A percentile compares a stretch with the other conserved stretches of the same genome.
Conservation (phyloP, 202 grass and related monocot genomes). For the Cymbopogon flexuosus region DNA sequence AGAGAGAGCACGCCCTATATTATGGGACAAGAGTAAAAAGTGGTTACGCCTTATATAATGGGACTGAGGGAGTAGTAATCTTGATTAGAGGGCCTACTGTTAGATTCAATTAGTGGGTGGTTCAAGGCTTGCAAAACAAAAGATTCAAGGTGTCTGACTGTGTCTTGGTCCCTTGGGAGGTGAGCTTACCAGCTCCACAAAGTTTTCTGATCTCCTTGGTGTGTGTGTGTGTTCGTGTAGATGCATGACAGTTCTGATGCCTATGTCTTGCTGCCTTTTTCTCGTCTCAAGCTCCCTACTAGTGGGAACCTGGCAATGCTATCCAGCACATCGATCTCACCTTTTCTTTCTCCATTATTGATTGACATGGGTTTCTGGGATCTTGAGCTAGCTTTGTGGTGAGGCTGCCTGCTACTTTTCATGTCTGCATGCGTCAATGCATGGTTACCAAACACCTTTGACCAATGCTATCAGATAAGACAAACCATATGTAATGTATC, state of each 20-base stretch:
- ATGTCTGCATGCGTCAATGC: conserved; percentile 19
- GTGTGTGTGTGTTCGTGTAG: conserved; percentile 43
- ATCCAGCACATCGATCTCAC: conserved; percentile 10
- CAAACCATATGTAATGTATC: background rate
- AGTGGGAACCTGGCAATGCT: conserved; percentile 39
- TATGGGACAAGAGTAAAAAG: too few species aligned
- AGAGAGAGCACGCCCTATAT: too few species aligned
- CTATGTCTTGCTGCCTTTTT: conserved; percentile 31
- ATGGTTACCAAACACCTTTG: conserved; percentile 34
- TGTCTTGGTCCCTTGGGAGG: conserved; percentile 25
- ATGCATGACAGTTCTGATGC: conserved; percentile 38
- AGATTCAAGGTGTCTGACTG: background rate
- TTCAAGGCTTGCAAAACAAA: background rate
- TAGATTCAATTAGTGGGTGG: background rate
- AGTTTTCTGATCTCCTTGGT: conserved; percentile 48
- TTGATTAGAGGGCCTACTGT: background rate
- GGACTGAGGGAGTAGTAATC: too few species aligned
- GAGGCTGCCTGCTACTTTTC: background rate
- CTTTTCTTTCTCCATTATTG: conserved; percentile 13
- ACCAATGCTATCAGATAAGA: conserved; percentile 19
- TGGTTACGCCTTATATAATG: too few species aligned
- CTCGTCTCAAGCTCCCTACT: conserved; percentile 42
- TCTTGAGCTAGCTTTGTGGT: conserved; percentile 41
- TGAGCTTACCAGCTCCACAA: conserved; percentile 50
- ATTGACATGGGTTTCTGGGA: conserved; percentile 58